These are phyloP conservation scores for Tetrapisispora nanseiensis DNA, from an alignment of 805 yeast genomes.

Conservation along the genomic window DNA sequence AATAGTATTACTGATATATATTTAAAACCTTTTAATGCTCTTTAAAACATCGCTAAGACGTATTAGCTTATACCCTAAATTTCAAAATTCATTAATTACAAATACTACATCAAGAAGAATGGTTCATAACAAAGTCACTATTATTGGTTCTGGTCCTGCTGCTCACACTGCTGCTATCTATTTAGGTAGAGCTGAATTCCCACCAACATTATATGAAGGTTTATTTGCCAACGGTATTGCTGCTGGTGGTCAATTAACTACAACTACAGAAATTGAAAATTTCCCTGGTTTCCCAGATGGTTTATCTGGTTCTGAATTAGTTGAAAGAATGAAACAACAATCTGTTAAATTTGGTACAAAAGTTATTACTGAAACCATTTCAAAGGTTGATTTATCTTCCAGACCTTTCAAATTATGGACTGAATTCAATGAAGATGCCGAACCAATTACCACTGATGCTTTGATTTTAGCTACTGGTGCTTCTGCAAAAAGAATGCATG, in stretches of 20 bases:
- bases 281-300: constrained; percentile 98
- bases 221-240: constrained; percentile 94
- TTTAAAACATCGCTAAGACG: neutral
- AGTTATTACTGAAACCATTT: constrained; percentile 87
- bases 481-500: constrained; percentile 83
- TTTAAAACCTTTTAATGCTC: neutral
- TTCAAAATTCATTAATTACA: neutral
- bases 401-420: constrained; percentile 96
- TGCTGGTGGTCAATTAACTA: constrained; percentile 98
- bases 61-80: neutral
- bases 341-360: constrained; percentile 83
- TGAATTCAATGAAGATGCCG: constrained; percentile 86
- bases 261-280: constrained; percentile 97
- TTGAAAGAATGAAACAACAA: constrained; percentile 92
- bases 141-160: constrained; percentile 97
- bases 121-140: constrained; percentile 68
- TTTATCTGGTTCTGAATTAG: constrained; percentile 73
- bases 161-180: constrained; percentile 99
- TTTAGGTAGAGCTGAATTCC: constrained; percentile 90
- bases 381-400: constrained; percentile 80
- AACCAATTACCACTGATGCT: constrained; percentile 87
- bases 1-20: no score
- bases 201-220: constrained; percentile 92
- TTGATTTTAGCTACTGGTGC: constrained; percentile 96
- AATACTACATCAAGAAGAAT: neutral